Conservation (phyloP, 78 protist genomes). For the Dictyostelium intermedium region DNA sequence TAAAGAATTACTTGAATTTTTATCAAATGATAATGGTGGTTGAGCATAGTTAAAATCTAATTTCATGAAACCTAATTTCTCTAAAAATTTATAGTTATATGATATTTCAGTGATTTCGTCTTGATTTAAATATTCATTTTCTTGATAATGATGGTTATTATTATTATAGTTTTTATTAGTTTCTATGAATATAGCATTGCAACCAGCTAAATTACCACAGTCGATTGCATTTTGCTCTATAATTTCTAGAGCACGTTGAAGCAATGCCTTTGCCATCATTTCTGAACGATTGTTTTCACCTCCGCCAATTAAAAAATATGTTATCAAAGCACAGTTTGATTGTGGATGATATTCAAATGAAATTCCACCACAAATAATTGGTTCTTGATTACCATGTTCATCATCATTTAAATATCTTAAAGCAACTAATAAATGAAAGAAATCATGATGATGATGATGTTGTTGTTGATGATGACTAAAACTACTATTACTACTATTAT, state of each 20-base stretch:
- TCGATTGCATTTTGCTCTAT: slow-evolving; percentile 48
- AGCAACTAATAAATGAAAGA: slow-evolving; percentile 50
- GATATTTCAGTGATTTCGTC: slow-evolving; percentile 15
- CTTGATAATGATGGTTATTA: background rate
- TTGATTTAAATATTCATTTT: background rate
- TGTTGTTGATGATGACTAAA: no score
- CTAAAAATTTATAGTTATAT: background rate
- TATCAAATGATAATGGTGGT: slow-evolving; percentile 45
- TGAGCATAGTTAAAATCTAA: slow-evolving; percentile 45
- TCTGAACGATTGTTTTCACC: slow-evolving; percentile 19
- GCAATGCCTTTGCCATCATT: slow-evolving; percentile 40
- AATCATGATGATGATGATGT: background rate
- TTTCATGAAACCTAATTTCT: slow-evolving; percentile 31
- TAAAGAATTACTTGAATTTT: slow-evolving; percentile 1
- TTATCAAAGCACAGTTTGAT: slow-evolving; percentile 46
- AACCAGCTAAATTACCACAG: slow-evolving; percentile 64
- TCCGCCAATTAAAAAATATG: slow-evolving; percentile 46
- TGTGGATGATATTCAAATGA: slow-evolving; percentile 39
- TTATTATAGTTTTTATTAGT: background rate
- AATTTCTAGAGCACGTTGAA: slow-evolving; percentile 47
- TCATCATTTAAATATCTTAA: slow-evolving; percentile 37
- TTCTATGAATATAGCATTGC: slow-evolving; percentile 68
- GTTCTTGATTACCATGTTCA: background rate
- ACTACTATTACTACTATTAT: background rate
- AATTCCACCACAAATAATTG: slow-evolving; percentile 60